Evolutionary conservation across 345 rosid species (phyloP).

Genomic region (Aquilaria sinensis): DNA sequence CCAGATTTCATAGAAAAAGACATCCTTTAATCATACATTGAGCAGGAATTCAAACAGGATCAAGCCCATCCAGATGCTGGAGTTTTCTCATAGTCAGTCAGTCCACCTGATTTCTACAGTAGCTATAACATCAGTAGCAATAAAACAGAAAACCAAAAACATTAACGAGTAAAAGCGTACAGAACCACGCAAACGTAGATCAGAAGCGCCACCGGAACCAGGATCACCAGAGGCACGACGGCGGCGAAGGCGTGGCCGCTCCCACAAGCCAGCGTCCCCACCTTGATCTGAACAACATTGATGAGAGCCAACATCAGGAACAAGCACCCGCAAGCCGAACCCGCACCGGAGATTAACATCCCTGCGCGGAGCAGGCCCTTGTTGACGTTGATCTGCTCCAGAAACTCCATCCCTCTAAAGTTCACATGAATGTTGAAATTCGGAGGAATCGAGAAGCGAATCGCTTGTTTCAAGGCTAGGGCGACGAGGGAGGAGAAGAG

Average conservation of each 20-base stretch:
- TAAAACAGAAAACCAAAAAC: not conserved
- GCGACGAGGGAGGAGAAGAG: slow-evolving; percentile 84
- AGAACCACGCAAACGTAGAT: slow-evolving; percentile 48
- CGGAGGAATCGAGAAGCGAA: slow-evolving; percentile 37
- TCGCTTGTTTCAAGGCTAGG: slow-evolving; percentile 75
- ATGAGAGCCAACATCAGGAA: slow-evolving; percentile 75
- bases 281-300: slow-evolving; percentile 73
- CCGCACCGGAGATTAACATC: slow-evolving; percentile 66
- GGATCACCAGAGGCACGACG: slow-evolving; percentile 59
- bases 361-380: slow-evolving; percentile 58
- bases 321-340: slow-evolving; percentile 62
- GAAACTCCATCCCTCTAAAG: slow-evolving; percentile 4
- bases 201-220: slow-evolving; percentile 55
- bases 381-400: slow-evolving; percentile 26
- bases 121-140: not conserved
- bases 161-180: slow-evolving; percentile 61
- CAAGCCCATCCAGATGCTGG: too few species aligned
- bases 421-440: not conserved
- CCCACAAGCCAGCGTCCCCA: slow-evolving; percentile 66
- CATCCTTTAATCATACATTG: too few species aligned
- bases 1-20: too few species aligned
- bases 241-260: slow-evolving; percentile 63
- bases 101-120: slow-evolving; percentile 7
- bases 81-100: too few species aligned
- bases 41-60: too few species aligned